These are phyloP conservation scores for Vigna nakashimae DNA, from an alignment of 306 rosid genomes.

Conservation along the genomic window DNA sequence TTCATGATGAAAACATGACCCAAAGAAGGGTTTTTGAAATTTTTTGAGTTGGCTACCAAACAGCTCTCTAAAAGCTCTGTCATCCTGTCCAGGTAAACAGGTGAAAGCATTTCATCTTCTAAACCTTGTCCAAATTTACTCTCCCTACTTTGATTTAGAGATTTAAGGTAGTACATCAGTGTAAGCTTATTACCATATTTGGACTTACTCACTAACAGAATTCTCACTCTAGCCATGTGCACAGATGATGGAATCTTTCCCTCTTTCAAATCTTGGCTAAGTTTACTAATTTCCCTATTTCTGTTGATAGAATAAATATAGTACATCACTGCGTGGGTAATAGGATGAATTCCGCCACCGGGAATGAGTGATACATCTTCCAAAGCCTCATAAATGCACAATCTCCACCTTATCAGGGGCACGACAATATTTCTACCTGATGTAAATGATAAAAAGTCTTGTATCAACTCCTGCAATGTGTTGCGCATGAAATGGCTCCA, in stretches of 20 bases:
- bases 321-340: neutral
- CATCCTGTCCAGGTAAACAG: neutral
- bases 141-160: no score
- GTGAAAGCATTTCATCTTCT: neutral
- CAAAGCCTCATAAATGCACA: neutral
- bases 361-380: neutral
- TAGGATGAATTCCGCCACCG: neutral
- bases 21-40: slow-evolving; percentile 58
- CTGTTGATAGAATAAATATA: neutral
- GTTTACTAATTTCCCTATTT: neutral
- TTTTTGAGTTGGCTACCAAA: slow-evolving; percentile 67
- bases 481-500: slow-evolving; percentile 37
- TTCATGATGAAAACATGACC: slow-evolving; percentile 72
- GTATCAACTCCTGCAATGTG: slow-evolving; percentile 60
- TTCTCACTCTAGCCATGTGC: no score
- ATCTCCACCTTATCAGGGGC: neutral
- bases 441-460: neutral
- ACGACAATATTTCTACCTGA: neutral
- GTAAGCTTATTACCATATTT: no score
- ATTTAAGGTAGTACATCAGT: no score
- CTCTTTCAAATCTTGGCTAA: neutral
- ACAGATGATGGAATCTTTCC: neutral
- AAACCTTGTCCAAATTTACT: neutral
- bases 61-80: slow-evolving; percentile 65
- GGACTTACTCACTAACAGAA: no score